Evolutionary conservation across 305 asterid genomes (phyloP).

Genomic region (Solanum hybrid): DNA sequence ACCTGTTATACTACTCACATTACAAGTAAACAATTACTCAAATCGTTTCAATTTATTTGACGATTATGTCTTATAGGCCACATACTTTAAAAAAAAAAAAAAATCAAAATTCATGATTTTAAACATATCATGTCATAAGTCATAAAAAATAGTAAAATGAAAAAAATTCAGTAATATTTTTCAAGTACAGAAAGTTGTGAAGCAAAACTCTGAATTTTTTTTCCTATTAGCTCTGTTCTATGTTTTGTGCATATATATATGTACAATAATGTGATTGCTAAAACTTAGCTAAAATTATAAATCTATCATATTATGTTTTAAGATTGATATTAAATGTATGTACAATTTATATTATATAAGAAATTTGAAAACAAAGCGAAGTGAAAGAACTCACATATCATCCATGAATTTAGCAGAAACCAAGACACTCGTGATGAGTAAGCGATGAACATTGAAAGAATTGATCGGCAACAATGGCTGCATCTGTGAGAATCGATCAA

Average conservation of each 20-base stretch:
- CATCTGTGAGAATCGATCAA: conserved; percentile 42
- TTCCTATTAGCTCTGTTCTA: not conserved
- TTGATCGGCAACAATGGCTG: conserved; percentile 45
- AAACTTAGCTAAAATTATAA: not conserved
- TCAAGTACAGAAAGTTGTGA: not conserved
- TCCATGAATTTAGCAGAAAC: conserved; percentile 66
- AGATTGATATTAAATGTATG: too few species aligned
- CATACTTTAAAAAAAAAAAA: not conserved
- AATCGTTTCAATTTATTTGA: not conserved
- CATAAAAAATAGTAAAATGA: not conserved
- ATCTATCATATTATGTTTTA: not conserved
- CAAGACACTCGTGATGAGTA: conserved; percentile 50
- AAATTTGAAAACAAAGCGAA: not conserved
- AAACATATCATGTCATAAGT: not conserved
- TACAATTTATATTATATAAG: too few species aligned
- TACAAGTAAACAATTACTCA: not conserved
- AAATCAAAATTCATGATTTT: not conserved
- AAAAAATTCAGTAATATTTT: not conserved
- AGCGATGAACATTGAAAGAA: conserved; percentile 56
- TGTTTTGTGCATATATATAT: not conserved
- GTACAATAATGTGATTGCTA: not conserved
- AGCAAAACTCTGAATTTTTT: not conserved
- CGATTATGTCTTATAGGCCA: not conserved
- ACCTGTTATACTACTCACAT: not conserved
- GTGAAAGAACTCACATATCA: conserved; percentile 40